phyloP scores from a whole-genome alignment of 768 basidiomycete species.

The Suillus fuscotomentosus region DNA sequence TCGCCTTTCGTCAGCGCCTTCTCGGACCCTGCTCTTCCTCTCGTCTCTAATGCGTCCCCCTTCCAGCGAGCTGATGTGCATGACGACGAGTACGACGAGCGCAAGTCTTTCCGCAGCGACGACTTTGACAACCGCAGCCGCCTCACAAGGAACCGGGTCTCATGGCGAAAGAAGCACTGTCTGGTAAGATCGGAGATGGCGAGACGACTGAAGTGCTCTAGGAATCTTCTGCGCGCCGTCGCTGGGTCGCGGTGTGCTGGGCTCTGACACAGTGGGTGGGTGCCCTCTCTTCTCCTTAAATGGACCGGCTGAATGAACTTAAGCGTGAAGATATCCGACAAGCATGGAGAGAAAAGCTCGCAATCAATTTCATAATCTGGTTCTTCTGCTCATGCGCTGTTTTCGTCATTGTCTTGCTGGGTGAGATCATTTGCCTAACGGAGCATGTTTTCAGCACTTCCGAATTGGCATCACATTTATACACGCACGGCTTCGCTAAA shows the following conservation, averaged over 20 bases:
- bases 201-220: slow-evolving; percentile 88
- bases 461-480: slow-evolving; percentile 78
- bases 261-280: slow-evolving; percentile 89
- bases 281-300: slow-evolving; percentile 68
- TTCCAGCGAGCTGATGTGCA: slow-evolving; percentile 77
- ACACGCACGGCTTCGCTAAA: slow-evolving; percentile 56
- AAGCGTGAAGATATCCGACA: slow-evolving; percentile 91
- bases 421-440: slow-evolving; percentile 88
- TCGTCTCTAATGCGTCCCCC: slow-evolving; percentile 80
- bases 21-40: slow-evolving; percentile 71
- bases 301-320: slow-evolving; percentile 81
- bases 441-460: slow-evolving; percentile 83
- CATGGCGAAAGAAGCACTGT: slow-evolving; percentile 78
- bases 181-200: slow-evolving; percentile 83
- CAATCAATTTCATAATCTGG: slow-evolving; percentile 96
- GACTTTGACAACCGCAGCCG: slow-evolving; percentile 81
- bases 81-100: slow-evolving; percentile 75
- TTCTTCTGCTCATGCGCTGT: slow-evolving; percentile 83
- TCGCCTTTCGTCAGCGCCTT: slow-evolving; percentile 41
- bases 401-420: slow-evolving; percentile 91
- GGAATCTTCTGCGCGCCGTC: slow-evolving; percentile 74
- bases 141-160: slow-evolving; percentile 68
- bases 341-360: slow-evolving; percentile 97
- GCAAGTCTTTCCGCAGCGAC: slow-evolving; percentile 68
- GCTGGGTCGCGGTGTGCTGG: slow-evolving; percentile 90